phyloP scores from a whole-genome alignment of 2,329 filamentous ascomycete genomes.

The Fusarium heterosporum region DNA sequence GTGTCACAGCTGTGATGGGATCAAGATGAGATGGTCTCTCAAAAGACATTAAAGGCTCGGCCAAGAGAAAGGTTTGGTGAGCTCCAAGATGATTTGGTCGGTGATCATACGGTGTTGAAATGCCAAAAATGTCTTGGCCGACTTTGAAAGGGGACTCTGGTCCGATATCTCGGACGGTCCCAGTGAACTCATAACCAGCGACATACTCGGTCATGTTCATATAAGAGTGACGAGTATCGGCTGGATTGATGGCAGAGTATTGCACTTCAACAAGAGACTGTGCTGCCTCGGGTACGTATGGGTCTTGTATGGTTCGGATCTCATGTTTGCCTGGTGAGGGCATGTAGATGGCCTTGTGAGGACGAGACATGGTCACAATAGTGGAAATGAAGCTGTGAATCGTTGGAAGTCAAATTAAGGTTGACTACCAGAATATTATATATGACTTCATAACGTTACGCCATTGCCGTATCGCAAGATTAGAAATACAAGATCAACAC shows the following conservation, averaged over 20 bases:
- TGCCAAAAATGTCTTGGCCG: conserved; percentile 20
- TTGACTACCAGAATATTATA: too few relatives aligned
- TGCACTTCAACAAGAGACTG: conserved; percentile 30
- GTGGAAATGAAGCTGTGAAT: rapidly evolving
- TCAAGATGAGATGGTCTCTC: conserved; percentile 3
- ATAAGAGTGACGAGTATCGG: conserved; percentile 29
- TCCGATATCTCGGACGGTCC: neutral
- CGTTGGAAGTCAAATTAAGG: neutral
- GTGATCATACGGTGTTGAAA: conserved; percentile 9
- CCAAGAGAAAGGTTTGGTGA: conserved; percentile 26
- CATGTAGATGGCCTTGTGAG: conserved; percentile 20
- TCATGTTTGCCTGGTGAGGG: neutral
- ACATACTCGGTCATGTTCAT: conserved; percentile 11
- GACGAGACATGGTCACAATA: neutral
- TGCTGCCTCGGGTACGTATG: neutral
- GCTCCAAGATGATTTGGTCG: conserved; percentile 25
- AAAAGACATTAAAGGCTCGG: conserved; percentile 13
- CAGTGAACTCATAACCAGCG: conserved; percentile 25
- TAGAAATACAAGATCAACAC: neutral
- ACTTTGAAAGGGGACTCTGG: conserved; percentile 11
- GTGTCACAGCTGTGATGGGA: neutral
- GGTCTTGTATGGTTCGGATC: neutral
- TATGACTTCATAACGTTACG: neutral
- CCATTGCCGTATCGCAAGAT: neutral
- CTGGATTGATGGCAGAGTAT: conserved; percentile 32